Evolutionary conservation across 371 early-diverging fungal species (phyloP).

Genomic region (Rhizopus microsporus): DNA sequence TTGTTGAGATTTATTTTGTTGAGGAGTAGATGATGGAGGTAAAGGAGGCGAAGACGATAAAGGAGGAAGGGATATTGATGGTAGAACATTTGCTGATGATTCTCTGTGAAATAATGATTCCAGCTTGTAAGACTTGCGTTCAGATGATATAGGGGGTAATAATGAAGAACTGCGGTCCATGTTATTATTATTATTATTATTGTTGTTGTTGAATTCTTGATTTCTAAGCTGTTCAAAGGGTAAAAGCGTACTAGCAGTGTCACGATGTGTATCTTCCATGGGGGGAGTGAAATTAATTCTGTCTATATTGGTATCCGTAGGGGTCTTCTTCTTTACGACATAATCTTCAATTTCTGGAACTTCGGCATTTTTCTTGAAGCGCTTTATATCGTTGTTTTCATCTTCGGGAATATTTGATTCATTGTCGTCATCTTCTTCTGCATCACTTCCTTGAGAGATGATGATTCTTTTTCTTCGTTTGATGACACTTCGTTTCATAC

Average conservation of each 20-base stretch:
- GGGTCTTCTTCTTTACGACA: conserved; percentile 12
- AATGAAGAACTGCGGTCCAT: not conserved
- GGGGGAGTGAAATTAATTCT: conserved; percentile 1
- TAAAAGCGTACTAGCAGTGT: conserved; percentile 8
- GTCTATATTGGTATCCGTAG: not conserved
- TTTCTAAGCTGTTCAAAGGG: conserved; percentile 7
- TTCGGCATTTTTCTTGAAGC: not conserved
- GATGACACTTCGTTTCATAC: conserved; percentile 83
- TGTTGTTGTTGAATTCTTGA: conserved; percentile 9
- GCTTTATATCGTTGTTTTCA: conserved; percentile 1
- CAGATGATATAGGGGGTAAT: conserved; percentile 32
- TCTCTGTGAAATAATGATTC: conserved; percentile 28
- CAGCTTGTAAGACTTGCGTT: conserved; percentile 26
- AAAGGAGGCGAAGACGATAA: conserved; percentile 19
- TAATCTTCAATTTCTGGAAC: conserved; percentile 41
- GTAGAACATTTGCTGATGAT: conserved; percentile 10
- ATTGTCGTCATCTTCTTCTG: conserved; percentile 23
- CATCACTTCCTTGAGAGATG: conserved; percentile 25
- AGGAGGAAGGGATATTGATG: conserved; percentile 20
- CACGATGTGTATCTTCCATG: conserved; percentile 8
- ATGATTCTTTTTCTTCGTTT: conserved; percentile 82
- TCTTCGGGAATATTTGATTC: not conserved
- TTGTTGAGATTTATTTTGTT: conserved; percentile 5
- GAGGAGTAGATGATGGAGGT: conserved; percentile 15
- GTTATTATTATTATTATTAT: not conserved